Base-by-base conservation (phyloP, 768 basidiomycete genomes). In the Vishniacozyma victoriae region DNA sequence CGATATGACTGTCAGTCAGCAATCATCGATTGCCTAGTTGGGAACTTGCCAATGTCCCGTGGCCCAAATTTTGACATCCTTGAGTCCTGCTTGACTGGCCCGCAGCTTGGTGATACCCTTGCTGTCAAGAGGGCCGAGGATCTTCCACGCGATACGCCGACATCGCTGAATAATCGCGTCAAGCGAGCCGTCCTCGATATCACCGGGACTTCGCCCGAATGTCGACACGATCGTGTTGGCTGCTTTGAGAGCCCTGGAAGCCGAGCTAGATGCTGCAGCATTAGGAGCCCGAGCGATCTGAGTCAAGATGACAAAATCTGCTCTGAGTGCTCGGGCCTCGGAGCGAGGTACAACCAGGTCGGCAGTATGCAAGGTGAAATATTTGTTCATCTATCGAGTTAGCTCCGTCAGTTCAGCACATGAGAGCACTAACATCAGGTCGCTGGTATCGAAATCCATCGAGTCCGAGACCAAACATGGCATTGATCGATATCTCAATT, bases 401-500 rank as follows among this genome's bases (percentile, higher is more conserved):
- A 15, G 6, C 13, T 23, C 12, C 11, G 20, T 39, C 37, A 39
- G 37, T 11, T 9, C 18, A 11, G 18, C 15, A 22, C 15, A 18
- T 18, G 19, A 39, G 26, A 37, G 20, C 15, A 59, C 67, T 48
- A 25, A 84, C 82, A 59, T 89, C 86, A 0, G 89, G 89, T 33
- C 87, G 85, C 1, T 79, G 29, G 35, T 53, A 48, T 19, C 46
- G 78, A 35, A 90, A 87, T 0, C 78, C 84, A 60, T 87, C 62
- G 41, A 88, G 82, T 37, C 92, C 62, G 40, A 88, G 82, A 37
- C 92, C 92, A 60, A 95, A 93, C 87, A 95, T 91, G 43, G 86
- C 90, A 52, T 95, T 95, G 22, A 40, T 39, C 15, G 54, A 54
- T 14, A 44, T 35, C 26, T 60, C 57, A 46, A 59, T 37, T 42